Evolutionary conservation across 2,329 filamentous ascomycete genomes (phyloP), one percentile per base, ranked within the genome.

Genomic region (Orbilia oligospora): DNA sequence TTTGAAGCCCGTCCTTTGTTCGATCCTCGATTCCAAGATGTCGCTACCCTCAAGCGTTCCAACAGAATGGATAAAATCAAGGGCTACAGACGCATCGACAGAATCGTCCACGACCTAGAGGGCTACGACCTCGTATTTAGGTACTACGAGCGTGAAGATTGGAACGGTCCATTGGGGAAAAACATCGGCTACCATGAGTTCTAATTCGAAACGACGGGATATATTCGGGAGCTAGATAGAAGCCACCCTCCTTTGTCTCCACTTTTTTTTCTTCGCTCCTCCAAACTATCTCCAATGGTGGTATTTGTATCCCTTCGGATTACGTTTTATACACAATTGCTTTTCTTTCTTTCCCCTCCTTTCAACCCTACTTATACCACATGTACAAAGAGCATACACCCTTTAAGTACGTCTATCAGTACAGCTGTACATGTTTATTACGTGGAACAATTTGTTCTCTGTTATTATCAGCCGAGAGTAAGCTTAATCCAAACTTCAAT

Each of bases 61-160:
- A 83, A 85, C 69, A 88, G 87, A 80, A 91, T 94, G 86, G 94
- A 98, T 82, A 87, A 88, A 64, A 92, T 99, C 81, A 87, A 89
- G 78, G 96, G 96, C 1, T 99, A 99, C 84, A 90, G 92, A 78
- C 90, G 96, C 20, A 89, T 97, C 67, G 96, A 99, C 84, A 91
- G 94, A 69, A 97, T 99, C 81, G 93, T 99, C 64, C 96, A 99
- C 84, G 94, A 98, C 83, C 91, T 99, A 82, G 95, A 99, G 83
- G 96, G 97, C 67, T 99, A 99, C 83, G 94, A 98, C 84, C 88
- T 99, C 44, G 92, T 99, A 55, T 99, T 99, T 86, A 90, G 95
- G 76, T 97, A 97, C 87, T 99, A 97, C 83, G 94, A 98, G 87
- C 90, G 93, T 76, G 90, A 97, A 81, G 95, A 92, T 82, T 98